These are phyloP conservation scores for Heterobasidion irregulare DNA, from an alignment of 1,284 basidiomycete species.

Conservation along the genomic window DNA sequence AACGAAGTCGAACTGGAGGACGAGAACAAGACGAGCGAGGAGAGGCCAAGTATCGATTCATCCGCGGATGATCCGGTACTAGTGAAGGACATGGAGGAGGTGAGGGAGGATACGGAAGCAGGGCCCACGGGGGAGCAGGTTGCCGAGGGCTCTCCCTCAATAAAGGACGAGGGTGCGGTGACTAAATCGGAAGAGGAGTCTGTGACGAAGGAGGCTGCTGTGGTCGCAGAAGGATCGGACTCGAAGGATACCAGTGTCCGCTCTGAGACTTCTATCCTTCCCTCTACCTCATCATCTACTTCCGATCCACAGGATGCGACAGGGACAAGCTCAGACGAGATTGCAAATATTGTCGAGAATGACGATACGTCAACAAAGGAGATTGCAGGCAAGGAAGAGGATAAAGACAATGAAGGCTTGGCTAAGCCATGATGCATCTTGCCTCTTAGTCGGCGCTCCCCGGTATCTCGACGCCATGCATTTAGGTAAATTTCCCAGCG, in stretches of 20 bases:
- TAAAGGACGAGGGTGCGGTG: slow-evolving; percentile 4
- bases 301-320: not conserved
- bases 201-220: not conserved
- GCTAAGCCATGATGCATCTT: not conserved
- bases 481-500: too few species aligned
- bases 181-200: not conserved
- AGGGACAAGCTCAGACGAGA: not conserved
- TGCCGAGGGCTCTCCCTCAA: slow-evolving; percentile 2
- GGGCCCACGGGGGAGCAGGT: slow-evolving; percentile 22
- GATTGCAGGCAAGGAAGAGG: slow-evolving; percentile 1
- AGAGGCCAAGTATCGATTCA: not conserved
- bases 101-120: slow-evolving; percentile 17
- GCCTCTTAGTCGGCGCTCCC: not conserved
- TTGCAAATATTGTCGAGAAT: not conserved
- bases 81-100: slow-evolving; percentile 5
- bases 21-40: slow-evolving; percentile 1
- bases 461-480: not conserved
- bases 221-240: not conserved
- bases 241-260: not conserved
- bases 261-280: not conserved
- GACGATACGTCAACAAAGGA: slow-evolving; percentile 7
- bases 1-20: slow-evolving; percentile 29
- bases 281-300: not conserved
- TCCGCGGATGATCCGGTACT: not conserved
- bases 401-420: not conserved